These are phyloP conservation scores for Phallus indusiatus DNA, from an alignment of 768 basidiomycete genomes.

Conservation along the genomic window DNA sequence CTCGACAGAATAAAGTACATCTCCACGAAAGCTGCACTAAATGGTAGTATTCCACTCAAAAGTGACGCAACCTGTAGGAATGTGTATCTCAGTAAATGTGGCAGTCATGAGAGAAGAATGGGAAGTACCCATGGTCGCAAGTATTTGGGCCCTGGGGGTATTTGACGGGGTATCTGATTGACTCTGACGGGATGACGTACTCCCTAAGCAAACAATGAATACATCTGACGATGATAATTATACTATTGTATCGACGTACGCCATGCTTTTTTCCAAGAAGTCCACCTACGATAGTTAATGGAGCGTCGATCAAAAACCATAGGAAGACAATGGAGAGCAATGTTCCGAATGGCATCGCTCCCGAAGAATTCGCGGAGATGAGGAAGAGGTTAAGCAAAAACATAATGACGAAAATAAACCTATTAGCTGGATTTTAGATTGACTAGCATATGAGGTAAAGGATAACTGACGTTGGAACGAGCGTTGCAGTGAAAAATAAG, in stretches of 20 bases:
- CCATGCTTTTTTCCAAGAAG: constrained; percentile 85
- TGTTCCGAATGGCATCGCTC: constrained; percentile 92
- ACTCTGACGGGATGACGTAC: constrained; percentile 80
- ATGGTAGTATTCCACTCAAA: constrained; percentile 87
- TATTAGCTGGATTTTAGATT: constrained; percentile 20
- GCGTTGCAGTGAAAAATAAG: constrained; percentile 78
- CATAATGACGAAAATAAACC: constrained; percentile 73
- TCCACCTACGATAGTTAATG: constrained; percentile 61
- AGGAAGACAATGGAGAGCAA: constrained; percentile 75
- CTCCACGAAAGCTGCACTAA: constrained; percentile 95
- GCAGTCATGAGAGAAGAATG: neutral
- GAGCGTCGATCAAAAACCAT: constrained; percentile 94
- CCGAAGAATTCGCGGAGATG: constrained; percentile 75
- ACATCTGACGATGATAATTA: neutral
- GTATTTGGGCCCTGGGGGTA: constrained; percentile 81
- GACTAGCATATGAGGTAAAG: neutral
- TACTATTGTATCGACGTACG: constrained; percentile 32
- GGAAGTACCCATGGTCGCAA: constrained; percentile 64
- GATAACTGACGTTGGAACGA: constrained; percentile 68
- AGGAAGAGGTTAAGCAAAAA: constrained; percentile 92
- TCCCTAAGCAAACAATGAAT: constrained; percentile 31
- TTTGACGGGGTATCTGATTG: constrained; percentile 92
- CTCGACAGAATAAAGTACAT: constrained; percentile 87
- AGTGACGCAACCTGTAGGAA: constrained; percentile 47
- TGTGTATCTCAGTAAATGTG: constrained; percentile 6